Evolutionary conservation across 2,329 filamentous ascomycete species (phyloP).

Genomic region (Phialocephala sp.): DNA sequence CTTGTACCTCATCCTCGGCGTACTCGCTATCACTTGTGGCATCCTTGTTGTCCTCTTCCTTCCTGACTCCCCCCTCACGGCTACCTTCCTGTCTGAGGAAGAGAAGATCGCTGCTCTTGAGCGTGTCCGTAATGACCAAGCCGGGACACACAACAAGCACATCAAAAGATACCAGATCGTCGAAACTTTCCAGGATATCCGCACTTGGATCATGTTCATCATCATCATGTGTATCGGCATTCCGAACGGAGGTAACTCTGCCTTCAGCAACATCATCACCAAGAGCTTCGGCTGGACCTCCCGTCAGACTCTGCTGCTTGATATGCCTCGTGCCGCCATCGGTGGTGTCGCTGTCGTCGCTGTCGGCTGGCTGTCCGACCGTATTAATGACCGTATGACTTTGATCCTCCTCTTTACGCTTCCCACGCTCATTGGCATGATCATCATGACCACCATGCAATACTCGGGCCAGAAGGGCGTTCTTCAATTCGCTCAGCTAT

Average conservation of each 20-base stretch:
- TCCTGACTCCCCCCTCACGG: not conserved
- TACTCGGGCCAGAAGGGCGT: conserved; percentile 3
- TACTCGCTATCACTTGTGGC: not conserved
- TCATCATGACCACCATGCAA: conserved; percentile 8
- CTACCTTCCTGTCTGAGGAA: not conserved
- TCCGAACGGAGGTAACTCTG: conserved; percentile 1
- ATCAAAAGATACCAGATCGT: conserved; percentile 7
- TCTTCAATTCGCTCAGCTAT: conserved; percentile 2
- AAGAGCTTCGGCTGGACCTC: conserved; percentile 7
- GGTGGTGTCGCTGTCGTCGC: not conserved
- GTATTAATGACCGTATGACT: conserved; percentile 2
- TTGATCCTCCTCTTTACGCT: not conserved
- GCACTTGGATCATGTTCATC: conserved; percentile 8
- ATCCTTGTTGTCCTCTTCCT: conserved; percentile 1
- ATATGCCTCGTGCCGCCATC: conserved; percentile 5
- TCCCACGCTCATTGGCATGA: not conserved
- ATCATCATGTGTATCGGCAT: conserved; percentile 5
- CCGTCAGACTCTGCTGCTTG: not conserved
- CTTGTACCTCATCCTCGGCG: conserved; percentile 4
- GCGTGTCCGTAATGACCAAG: conserved; percentile 1
- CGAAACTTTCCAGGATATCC: conserved; percentile 3
- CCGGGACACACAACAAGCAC: conserved; percentile 3
- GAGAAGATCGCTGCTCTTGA: not conserved
- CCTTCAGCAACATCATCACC: conserved; percentile 2
- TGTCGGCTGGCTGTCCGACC: not conserved